These are phyloP conservation scores for Starmerella apicola DNA, from an alignment of 805 yeast genomes.

Conservation along the genomic window DNA sequence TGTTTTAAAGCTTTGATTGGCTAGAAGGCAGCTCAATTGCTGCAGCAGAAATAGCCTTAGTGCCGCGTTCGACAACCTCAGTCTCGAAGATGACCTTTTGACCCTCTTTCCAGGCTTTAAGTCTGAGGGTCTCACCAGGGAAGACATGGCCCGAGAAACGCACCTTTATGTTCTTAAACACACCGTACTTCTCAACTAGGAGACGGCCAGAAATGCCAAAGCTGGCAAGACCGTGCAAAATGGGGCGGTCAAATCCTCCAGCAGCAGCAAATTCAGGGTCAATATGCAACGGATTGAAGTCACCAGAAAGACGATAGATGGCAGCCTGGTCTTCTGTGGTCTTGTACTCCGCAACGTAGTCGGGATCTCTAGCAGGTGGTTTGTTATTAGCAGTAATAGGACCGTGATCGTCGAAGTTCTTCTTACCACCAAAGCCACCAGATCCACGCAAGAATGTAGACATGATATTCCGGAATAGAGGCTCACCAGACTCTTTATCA, in stretches of 20 bases:
- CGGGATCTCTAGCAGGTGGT: conserved; percentile 56
- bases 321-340: conserved; percentile 72
- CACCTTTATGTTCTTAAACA: conserved; percentile 71
- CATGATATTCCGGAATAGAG: conserved; percentile 66
- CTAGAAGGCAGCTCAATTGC: conserved; percentile 49
- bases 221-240: conserved; percentile 83
- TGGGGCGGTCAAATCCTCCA: conserved; percentile 76
- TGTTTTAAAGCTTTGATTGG: conserved; percentile 20
- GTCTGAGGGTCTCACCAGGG: conserved; percentile 82
- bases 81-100: conserved; percentile 67
- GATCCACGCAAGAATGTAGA: conserved; percentile 74
- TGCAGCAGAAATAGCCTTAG: conserved; percentile 73
- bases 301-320: conserved; percentile 82
- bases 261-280: conserved; percentile 84
- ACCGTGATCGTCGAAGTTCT: conserved; percentile 42
- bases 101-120: conserved; percentile 75
- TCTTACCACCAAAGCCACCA: conserved; percentile 38
- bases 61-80: conserved; percentile 62
- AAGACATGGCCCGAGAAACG: conserved; percentile 84
- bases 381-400: conserved; percentile 51
- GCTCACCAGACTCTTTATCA: conserved; percentile 56
- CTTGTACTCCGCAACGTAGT: conserved; percentile 44
- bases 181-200: conserved; percentile 68
- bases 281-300: conserved; percentile 87
- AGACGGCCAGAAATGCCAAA: conserved; percentile 73